Evolutionary conservation across 345 rosid genomes (phyloP), one percentile per base, ranked within the genome.

Genomic region (Triadica sebifera): DNA sequence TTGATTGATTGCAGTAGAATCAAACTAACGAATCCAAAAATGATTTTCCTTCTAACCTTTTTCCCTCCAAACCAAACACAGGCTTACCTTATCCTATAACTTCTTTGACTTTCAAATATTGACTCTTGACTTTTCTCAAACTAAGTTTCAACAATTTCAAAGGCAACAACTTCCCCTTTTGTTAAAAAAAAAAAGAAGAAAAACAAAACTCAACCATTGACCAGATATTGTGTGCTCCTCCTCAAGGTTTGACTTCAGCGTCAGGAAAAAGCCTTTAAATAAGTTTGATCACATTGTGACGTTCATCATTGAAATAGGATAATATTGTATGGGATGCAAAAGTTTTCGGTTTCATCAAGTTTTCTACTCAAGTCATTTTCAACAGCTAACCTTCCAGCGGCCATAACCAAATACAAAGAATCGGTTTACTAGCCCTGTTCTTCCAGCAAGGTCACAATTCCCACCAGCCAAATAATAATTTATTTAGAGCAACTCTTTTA

Each of bases 81-180:
- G 51, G 19, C 22, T 13, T 38, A 19, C 19, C 46, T 68, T 51
- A 68, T 68, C 71, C 57, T 1, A 22, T 47, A 12, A 43, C 6
- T 24, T 20, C 13, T 51, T 24, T 39, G 63, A 64, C 70, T 74
- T 74, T 43, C 56, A 25, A 74, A 37, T 1, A 12, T 38, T 73
- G 75, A 73, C 69, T 49, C 51, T 17, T 15, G 68, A 61, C 75
- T 49, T 72, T 72, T 70, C 73, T 17, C 39, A 47, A 67, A 15
- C 19, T 22, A 4, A 1, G 4, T 20, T 70, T 57, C 22, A 1
- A 15, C 65, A 45, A 13, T 70, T 19, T 41, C n/a, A 3, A 70
- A 51, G 34, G 8, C 34, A 1, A 6, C 13, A 20, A n/a, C 24
- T 57, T n/a, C 5, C 61, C n/a, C 6, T 52, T 7, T 2, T 56